Conservation (phyloP, 805 yeast species). For the Nakazawaea molendinolei region DNA sequence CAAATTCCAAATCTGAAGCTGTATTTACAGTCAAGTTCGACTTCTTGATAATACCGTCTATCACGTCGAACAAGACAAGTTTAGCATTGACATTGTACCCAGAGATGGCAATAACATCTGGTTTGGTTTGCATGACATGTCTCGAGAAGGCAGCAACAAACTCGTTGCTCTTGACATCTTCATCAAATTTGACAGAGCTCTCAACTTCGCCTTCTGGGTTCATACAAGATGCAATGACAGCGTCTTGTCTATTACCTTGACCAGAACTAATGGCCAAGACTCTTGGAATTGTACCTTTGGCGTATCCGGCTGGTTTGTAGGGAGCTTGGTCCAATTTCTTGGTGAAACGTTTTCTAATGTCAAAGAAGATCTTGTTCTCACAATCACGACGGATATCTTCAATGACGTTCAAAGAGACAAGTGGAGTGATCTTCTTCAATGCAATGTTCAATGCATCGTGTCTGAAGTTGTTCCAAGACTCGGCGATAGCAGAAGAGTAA, state of each 20-base stretch:
- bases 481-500: constrained; percentile 68
- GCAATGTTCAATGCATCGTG: constrained; percentile 60
- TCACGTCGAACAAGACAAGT: constrained; percentile 43
- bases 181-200: constrained; percentile 73
- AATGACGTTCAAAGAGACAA: constrained; percentile 68
- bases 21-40: constrained; percentile 47
- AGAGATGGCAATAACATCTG: constrained; percentile 86
- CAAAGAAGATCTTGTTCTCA: constrained; percentile 59
- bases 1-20: constrained; percentile 33
- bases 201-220: constrained; percentile 76
- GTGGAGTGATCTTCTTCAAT: constrained; percentile 56
- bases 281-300: constrained; percentile 77
- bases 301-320: constrained; percentile 70
- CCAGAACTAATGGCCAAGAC: constrained; percentile 82
- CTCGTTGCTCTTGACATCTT: constrained; percentile 55
- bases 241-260: constrained; percentile 78
- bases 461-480: constrained; percentile 77
- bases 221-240: constrained; percentile 74
- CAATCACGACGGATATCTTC: constrained; percentile 76
- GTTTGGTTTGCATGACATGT: constrained; percentile 57
- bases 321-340: constrained; percentile 90
- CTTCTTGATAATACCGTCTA: constrained; percentile 49
- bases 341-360: constrained; percentile 64
- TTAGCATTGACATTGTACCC: constrained; percentile 78
- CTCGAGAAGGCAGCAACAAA: constrained; percentile 60